These are phyloP conservation scores for Neofusicoccum ribis DNA, from an alignment of 2,329 filamentous ascomycete genomes.

Conservation along the genomic window DNA sequence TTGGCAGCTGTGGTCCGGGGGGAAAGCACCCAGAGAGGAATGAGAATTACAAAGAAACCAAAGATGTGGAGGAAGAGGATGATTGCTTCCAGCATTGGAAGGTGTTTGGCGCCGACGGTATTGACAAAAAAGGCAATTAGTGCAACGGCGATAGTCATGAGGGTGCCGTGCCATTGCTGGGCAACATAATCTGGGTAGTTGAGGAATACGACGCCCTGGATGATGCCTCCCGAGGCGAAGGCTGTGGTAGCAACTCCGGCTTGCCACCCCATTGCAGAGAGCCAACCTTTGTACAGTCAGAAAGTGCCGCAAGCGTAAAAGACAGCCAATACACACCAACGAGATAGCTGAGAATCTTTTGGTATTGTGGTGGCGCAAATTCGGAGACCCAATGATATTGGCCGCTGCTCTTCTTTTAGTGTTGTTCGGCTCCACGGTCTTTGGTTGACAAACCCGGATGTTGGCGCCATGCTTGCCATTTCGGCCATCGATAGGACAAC, in stretches of 20 bases:
- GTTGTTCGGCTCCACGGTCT: no score
- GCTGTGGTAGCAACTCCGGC: background rate
- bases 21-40: conserved; percentile 39
- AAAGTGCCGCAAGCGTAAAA: background rate
- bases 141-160: conserved; percentile 50
- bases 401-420: background rate
- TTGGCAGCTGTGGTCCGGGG: conserved; percentile 30
- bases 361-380: conserved; percentile 18
- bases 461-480: conserved; percentile 21
- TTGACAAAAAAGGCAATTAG: conserved; percentile 46
- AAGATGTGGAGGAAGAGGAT: conserved; percentile 43
- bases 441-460: background rate
- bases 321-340: background rate
- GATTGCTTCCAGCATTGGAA: conserved; percentile 37
- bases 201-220: conserved; percentile 26
- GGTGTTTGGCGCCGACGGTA: conserved; percentile 32
- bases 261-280: background rate
- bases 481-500: conserved; percentile 19
- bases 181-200: conserved; percentile 44
- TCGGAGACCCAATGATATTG: conserved; percentile 19
- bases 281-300: background rate
- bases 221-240: background rate
- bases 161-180: conserved; percentile 50
- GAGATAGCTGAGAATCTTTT: conserved; percentile 20
- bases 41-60: conserved; percentile 46